Evolutionary conservation across 202 grass and related monocot genomes (phyloP).

Genomic region (Cymbopogon flexuosus): DNA sequence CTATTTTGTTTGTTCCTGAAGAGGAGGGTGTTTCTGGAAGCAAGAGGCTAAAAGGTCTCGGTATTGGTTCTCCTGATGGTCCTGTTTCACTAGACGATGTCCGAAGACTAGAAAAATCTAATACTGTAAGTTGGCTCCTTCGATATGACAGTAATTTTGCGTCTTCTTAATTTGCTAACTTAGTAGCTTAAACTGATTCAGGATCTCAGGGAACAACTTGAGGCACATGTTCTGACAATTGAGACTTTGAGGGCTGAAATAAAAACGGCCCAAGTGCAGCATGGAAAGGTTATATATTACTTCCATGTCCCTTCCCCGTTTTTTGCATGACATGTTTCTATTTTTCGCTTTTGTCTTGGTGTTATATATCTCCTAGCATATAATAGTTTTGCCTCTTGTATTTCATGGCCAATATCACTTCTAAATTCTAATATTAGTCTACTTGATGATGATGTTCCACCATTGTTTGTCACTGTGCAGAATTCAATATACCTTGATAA

Average conservation of each 20-base stretch:
- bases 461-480: conserved; percentile 15
- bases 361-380: not conserved
- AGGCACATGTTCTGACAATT: conserved; percentile 77
- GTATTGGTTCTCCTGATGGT: conserved; percentile 85
- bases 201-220: conserved; percentile 93
- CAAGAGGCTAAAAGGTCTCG: conserved; percentile 92
- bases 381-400: not conserved
- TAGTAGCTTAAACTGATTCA: conserved; percentile 39
- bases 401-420: not conserved
- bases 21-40: conserved; percentile 54
- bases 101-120: conserved; percentile 83
- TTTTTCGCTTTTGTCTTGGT: not conserved
- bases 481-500: not conserved
- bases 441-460: not conserved
- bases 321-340: not conserved
- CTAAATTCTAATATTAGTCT: conserved; percentile 16
- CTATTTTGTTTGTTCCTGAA: conserved; percentile 37
- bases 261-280: conserved; percentile 38
- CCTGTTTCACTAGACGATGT: conserved; percentile 88
- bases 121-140: conserved; percentile 55
- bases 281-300: conserved; percentile 74
- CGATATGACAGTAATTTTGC: conserved; percentile 17
- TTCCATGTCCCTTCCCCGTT: not conserved
- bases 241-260: conserved; percentile 64
- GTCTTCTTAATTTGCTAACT: conserved; percentile 12